Conservation (phyloP, 768 basidiomycete species). For the Pisolithus microcarpus region DNA sequence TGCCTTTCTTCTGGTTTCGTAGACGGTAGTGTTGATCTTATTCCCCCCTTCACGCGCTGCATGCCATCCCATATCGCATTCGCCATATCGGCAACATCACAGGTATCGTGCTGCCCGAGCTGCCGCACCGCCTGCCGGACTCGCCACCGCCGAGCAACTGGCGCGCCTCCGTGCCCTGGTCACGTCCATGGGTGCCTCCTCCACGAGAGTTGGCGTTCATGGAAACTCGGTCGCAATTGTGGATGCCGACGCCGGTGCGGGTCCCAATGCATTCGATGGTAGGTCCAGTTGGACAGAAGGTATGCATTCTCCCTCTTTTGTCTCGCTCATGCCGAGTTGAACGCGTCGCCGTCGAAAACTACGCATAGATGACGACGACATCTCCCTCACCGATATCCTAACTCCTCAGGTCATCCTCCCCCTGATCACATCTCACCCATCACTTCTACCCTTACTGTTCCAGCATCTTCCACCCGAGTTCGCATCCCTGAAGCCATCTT, state of each 20-base stretch:
- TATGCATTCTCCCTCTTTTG: background rate
- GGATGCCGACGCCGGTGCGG: conserved; percentile 20
- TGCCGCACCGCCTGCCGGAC: conserved; percentile 8
- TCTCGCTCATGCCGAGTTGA: conserved; percentile 3
- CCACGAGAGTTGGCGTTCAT: no score
- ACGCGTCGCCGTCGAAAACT: conserved; percentile 2
- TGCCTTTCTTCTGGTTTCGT: no score
- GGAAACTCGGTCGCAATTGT: no score
- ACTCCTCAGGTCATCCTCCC: conserved; percentile 66
- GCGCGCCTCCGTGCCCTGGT: conserved; percentile 53
- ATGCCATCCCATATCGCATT: conserved; percentile 3
- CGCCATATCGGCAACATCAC: no score
- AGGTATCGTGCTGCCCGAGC: background rate
- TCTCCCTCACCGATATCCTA: conserved; percentile 69
- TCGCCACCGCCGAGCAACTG: conserved; percentile 55
- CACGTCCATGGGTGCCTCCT: conserved; percentile 30
- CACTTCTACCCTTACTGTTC: conserved; percentile 61
- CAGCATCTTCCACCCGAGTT: conserved; percentile 73
- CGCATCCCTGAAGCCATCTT: no score
- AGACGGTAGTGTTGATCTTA: no score
- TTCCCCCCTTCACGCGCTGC: background rate
- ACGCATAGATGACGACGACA: conserved; percentile 32
- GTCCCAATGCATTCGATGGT: background rate
- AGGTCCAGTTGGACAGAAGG: no score
- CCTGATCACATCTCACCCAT: conserved; percentile 63